These are phyloP conservation scores for Neurospora sp. DNA, from an alignment of 495 filamentous ascomycete genomes.

Conservation along the genomic window DNA sequence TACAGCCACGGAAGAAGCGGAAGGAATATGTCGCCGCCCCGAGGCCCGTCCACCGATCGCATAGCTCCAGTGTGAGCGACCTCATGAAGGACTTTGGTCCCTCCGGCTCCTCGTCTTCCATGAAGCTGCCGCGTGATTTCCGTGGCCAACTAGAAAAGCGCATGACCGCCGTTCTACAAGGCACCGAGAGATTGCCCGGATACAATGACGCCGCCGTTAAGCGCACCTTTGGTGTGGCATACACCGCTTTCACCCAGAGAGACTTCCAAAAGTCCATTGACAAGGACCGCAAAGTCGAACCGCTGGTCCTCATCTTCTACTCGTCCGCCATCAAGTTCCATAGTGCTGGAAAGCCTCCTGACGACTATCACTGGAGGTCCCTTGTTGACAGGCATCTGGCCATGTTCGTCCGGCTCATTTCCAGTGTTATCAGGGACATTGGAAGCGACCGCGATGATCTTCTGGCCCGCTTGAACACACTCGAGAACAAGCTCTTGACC, in stretches of 20 bases:
- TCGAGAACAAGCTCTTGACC: constrained; percentile 90
- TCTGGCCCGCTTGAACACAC: constrained; percentile 58
- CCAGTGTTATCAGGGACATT: constrained; percentile 64
- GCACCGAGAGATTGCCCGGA: constrained; percentile 53
- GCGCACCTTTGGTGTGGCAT: constrained; percentile 83
- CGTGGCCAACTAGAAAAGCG: constrained; percentile 69
- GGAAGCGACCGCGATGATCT: constrained; percentile 71
- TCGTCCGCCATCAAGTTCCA: constrained; percentile 64
- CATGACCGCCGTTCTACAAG: constrained; percentile 71
- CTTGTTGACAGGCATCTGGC: constrained; percentile 93
- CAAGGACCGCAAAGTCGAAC: constrained; percentile 88
- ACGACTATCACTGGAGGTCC: constrained; percentile 86
- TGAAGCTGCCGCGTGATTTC: constrained; percentile 41
- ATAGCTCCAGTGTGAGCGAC: constrained; percentile 60
- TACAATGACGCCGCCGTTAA: constrained; percentile 83
- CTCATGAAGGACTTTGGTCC: constrained; percentile 47
- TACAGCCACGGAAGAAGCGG: constrained; percentile 80
- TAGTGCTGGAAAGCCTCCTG: constrained; percentile 63
- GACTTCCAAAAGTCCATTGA: constrained; percentile 80
- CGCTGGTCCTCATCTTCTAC: constrained; percentile 86
- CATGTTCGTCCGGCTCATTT: constrained; percentile 83
- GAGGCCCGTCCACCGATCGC: constrained; percentile 49
- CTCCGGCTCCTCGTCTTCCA: constrained; percentile 23
- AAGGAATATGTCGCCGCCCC: constrained; percentile 68
- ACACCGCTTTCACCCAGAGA: constrained; percentile 57